Base-by-base conservation (phyloP, 2,329 filamentous ascomycete genomes). In the Pochonia chlamydosporia region DNA sequence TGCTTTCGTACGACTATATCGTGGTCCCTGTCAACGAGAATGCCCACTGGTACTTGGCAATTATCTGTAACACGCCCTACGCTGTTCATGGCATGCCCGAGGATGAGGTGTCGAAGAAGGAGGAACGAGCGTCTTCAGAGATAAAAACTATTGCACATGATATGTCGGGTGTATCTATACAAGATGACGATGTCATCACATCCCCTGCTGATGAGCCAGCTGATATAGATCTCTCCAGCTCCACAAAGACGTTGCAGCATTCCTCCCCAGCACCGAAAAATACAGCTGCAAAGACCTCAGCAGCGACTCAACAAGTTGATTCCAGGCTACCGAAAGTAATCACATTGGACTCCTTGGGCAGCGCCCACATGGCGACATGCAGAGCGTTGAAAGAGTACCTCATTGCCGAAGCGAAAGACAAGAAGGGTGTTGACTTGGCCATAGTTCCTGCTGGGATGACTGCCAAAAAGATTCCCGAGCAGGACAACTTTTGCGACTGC, bases 41-140 rank as follows among this genome's bases (percentile, higher is more conserved):
- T 55, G 69, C 74, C 1, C 93, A 99, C 65, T 99, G 95, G 93
- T 97, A 93, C 66, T 72, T 97, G 54, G 90, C 89, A 13, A 92
- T 99, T 47, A 92, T 99, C 44, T 96, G 89, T 76, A 96, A 99
- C 59, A 76, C 92, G 3, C 78, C 81, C 3, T 82, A 76, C 44
- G 73, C 93, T 20, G 59, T 81, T 41, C 40, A 30, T 2, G 52
- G 43, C 20, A 36, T 52, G 3, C 45, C 55, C 18, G 39, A 53
- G 5, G 47, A 54, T n/a, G 46, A 47, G 3, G 13, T 13, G 9
- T 18, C n/a, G 47, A 48, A n/a, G 26, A 43, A 50, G 10, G 47
- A 51, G 24, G 36, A 45, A 28, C n/a, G 42, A 11, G 50, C 36
- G 21, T 45, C 16, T 37, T 52, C 48, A 3, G 51, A 53, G 7